phyloP scores from a whole-genome alignment of 2,329 filamentous ascomycete genomes.

The Monosporascus sp. region DNA sequence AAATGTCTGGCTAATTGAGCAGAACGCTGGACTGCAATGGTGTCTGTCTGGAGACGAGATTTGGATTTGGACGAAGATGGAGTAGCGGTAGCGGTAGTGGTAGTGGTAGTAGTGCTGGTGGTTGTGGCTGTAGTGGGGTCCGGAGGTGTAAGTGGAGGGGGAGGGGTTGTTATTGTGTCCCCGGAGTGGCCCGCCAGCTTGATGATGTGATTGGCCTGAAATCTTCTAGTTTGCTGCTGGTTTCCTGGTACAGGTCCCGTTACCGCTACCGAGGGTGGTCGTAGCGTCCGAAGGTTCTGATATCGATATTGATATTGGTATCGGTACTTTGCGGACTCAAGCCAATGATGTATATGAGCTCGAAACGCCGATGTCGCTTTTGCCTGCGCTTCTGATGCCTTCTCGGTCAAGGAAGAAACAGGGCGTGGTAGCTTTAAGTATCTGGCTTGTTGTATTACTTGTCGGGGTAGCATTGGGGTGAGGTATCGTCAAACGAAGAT shows the following conservation, averaged over 20 bases:
- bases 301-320: neutral
- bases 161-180: slow-evolving; percentile 23
- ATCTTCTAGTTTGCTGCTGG: slow-evolving; percentile 3
- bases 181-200: slow-evolving; percentile 22
- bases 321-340: neutral
- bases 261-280: no score
- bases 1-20: slow-evolving; percentile 53
- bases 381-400: neutral
- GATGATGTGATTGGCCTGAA: slow-evolving; percentile 24
- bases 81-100: neutral
- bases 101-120: neutral
- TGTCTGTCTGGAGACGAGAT: slow-evolving; percentile 19
- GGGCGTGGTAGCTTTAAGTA: neutral
- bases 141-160: slow-evolving; percentile 23
- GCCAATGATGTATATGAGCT: neutral
- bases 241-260: no score
- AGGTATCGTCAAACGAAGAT: neutral
- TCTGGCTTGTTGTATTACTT: neutral
- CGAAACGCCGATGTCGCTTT: neutral
- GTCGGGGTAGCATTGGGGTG: neutral
- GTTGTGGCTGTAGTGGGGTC: neutral
- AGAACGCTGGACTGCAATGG: slow-evolving; percentile 46
- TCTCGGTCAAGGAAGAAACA: neutral
- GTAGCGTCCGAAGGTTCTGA: no score
- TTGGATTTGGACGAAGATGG: slow-evolving; percentile 9